phyloP scores from a whole-genome alignment of 495 filamentous ascomycete species.

The Astrothelium macrocarpum region DNA sequence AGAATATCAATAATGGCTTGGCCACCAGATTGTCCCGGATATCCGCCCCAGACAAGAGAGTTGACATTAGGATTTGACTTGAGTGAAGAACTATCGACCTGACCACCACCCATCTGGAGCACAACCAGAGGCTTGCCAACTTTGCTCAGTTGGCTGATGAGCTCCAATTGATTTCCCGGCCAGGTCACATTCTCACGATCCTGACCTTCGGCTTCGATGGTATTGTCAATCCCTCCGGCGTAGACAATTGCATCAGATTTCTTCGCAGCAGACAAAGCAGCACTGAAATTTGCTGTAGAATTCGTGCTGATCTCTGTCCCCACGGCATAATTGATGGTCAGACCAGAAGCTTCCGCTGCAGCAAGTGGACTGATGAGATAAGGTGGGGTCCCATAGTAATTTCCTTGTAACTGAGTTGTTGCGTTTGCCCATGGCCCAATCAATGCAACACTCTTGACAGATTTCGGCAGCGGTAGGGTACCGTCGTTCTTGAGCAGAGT shows the following conservation, averaged over 20 bases:
- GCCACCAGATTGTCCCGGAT: constrained; percentile 52
- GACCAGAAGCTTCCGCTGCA: constrained; percentile 37
- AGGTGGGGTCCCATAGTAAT: constrained; percentile 48
- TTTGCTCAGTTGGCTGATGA: constrained; percentile 42
- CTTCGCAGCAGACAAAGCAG: constrained; percentile 40
- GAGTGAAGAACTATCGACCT: constrained; percentile 26
- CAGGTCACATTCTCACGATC: constrained; percentile 50
- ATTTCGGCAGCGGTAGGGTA: constrained; percentile 39
- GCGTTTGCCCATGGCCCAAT: constrained; percentile 53
- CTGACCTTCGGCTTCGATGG: constrained; percentile 44
- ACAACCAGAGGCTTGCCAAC: constrained; percentile 48
- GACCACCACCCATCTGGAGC: constrained; percentile 45
- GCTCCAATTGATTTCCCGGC: constrained; percentile 46
- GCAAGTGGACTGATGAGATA: constrained; percentile 46
- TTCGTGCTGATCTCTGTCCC: constrained; percentile 37
- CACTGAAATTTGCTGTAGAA: constrained; percentile 33
- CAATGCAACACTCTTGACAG: constrained; percentile 40
- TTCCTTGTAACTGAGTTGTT: constrained; percentile 51
- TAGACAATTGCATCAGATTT: constrained; percentile 48
- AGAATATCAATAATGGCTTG: constrained; percentile 46
- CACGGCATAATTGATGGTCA: constrained; percentile 42
- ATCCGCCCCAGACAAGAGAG: constrained; percentile 49
- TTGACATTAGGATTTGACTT: constrained; percentile 39
- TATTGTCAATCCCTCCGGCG: constrained; percentile 48
- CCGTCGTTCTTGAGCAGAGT: constrained; percentile 55